A percentile compares a stretch with the other conserved stretches of the same genome.
Conservation (phyloP, 2,329 filamentous ascomycete species). For the Aspergillus fischeri region DNA sequence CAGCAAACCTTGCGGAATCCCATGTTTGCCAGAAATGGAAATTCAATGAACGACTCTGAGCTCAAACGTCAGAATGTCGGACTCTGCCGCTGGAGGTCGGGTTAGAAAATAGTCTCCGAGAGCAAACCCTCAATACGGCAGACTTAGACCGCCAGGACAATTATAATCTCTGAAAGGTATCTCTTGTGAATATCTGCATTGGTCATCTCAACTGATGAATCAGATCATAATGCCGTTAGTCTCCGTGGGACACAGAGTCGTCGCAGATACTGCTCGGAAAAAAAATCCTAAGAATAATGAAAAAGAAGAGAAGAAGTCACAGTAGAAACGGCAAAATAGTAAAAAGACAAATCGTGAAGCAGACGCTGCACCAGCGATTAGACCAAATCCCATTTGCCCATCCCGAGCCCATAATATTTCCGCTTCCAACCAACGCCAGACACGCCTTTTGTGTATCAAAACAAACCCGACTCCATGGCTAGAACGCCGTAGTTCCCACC, state of each 20-base stretch:
- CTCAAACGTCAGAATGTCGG: too few relatives aligned
- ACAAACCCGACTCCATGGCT: constrained; percentile 11
- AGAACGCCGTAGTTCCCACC: constrained; percentile 21
- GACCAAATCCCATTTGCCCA: constrained; percentile 12
- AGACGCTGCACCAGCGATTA: constrained; percentile 13
- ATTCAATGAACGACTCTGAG: too few relatives aligned
- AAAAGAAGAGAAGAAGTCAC: constrained; percentile 8
- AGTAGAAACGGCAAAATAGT: constrained; percentile 13
- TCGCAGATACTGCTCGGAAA: constrained; percentile 5
- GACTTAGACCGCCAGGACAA: too few relatives aligned
- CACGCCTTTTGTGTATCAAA: constrained; percentile 17
- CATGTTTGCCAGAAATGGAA: too few relatives aligned
- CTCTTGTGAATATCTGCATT: background rate
- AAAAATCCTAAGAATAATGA: background rate
- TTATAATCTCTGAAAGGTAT: too few relatives aligned
- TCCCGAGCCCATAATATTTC: constrained; percentile 17
- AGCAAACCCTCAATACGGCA: too few relatives aligned
- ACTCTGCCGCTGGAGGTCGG: too few relatives aligned
- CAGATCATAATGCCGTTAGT: constrained; percentile 1
- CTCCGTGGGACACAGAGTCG: background rate
- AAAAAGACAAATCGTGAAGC: constrained; percentile 24
- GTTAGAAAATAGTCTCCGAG: too few relatives aligned
- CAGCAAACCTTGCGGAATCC: too few relatives aligned
- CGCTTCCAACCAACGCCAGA: constrained; percentile 18
- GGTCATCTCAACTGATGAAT: constrained; percentile 3